Evolutionary conservation across 495 filamentous ascomycete genomes (phyloP).

Genomic region (Talaromyces wortmannii): DNA sequence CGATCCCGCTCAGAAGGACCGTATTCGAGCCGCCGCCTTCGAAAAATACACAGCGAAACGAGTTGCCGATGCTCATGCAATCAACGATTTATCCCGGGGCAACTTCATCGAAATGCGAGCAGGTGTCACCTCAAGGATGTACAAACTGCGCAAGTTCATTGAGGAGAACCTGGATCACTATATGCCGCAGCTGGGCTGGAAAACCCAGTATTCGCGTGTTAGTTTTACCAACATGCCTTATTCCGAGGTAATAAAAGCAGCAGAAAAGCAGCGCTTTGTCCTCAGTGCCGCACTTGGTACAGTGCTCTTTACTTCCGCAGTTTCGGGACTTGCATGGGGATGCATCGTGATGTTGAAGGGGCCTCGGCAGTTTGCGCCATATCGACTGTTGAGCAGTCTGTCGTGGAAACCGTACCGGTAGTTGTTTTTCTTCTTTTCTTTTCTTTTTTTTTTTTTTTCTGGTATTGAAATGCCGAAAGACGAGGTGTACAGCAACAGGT

Average conservation of each 20-base stretch:
- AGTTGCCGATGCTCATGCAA: constrained; percentile 71
- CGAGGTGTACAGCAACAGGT: too few species aligned
- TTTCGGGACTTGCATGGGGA: constrained; percentile 18
- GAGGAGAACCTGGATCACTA: constrained; percentile 80
- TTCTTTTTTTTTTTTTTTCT: too few species aligned
- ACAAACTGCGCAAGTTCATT: constrained; percentile 71
- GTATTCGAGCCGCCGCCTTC: constrained; percentile 51
- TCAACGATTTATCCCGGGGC: constrained; percentile 84
- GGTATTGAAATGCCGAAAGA: too few species aligned
- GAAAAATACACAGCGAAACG: constrained; percentile 67
- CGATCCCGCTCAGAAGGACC: constrained; percentile 29
- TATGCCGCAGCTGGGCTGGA: constrained; percentile 71
- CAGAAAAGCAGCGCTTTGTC: constrained; percentile 59
- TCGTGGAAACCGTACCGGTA: not conserved
- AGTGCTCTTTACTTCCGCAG: constrained; percentile 14
- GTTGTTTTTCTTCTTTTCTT: too few species aligned
- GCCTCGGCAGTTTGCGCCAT: constrained; percentile 13
- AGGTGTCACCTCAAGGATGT: constrained; percentile 66
- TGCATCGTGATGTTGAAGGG: constrained; percentile 17
- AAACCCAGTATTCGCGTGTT: constrained; percentile 87
- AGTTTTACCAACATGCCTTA: constrained; percentile 92
- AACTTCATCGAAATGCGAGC: constrained; percentile 94
- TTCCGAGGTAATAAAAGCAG: constrained; percentile 65
- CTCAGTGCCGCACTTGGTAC: constrained; percentile 32
- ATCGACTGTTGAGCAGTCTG: not conserved